These are phyloP conservation scores for Yarrowia sp. DNA, from an alignment of 805 yeast species.

Conservation along the genomic window DNA sequence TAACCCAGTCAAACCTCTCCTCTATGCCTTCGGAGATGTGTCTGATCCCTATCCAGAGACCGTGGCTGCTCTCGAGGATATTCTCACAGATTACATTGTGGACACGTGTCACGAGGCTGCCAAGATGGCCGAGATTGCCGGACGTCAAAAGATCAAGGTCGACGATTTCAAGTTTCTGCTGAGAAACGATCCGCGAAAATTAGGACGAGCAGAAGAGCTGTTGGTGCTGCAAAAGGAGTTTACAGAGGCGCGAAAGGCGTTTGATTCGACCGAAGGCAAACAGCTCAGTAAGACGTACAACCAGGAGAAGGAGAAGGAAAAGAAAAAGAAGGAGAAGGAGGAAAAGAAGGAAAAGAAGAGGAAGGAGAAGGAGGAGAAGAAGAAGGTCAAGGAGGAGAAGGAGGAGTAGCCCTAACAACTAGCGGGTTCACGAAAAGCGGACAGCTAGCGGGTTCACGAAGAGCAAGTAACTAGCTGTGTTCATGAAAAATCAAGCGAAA, in stretches of 20 bases:
- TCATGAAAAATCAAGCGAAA: too few species aligned
- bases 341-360: conserved; percentile 35
- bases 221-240: conserved; percentile 59
- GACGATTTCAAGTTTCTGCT: conserved; percentile 73
- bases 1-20: conserved; percentile 47
- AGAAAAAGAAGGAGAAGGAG: conserved; percentile 37
- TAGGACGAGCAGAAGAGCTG: conserved; percentile 68
- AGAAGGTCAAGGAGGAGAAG: conserved; percentile 27
- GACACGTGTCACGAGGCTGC: conserved; percentile 60
- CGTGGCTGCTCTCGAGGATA: conserved; percentile 63
- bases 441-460: too few species aligned
- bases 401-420: not conserved
- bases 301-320: conserved; percentile 32
- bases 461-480: too few species aligned
- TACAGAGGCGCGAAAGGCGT: conserved; percentile 62
- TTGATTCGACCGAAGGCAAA: conserved; percentile 60
- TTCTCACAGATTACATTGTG: conserved; percentile 59
- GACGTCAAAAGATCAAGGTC: conserved; percentile 61
- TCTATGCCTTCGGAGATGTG: conserved; percentile 74
- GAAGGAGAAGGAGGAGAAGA: conserved; percentile 38
- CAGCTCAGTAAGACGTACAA: conserved; percentile 37
- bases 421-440: not conserved
- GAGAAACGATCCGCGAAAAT: conserved; percentile 61
- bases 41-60: conserved; percentile 66
- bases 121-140: conserved; percentile 50